phyloP scores from a whole-genome alignment of 331 rosid genomes.

The Phaseolus coccineus region DNA sequence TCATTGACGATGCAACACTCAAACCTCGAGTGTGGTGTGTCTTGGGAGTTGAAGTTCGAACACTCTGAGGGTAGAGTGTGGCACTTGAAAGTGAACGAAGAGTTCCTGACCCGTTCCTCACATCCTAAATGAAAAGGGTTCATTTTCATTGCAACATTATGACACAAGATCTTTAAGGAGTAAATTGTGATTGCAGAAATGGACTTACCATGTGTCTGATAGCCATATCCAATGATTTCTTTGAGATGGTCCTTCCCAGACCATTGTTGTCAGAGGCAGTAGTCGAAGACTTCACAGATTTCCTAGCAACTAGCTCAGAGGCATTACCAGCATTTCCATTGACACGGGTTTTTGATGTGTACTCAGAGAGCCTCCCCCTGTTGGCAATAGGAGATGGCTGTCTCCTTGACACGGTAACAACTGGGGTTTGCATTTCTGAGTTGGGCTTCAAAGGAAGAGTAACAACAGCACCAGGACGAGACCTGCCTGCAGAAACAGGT shows the following conservation, averaged over 20 bases:
- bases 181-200: neutral
- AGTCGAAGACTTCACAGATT: constrained; percentile 64
- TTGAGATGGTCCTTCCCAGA: constrained; percentile 79
- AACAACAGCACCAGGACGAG: constrained; percentile 61
- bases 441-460: constrained; percentile 54
- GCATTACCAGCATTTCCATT: constrained; percentile 46
- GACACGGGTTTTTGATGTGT: constrained; percentile 55
- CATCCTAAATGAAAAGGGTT: constrained; percentile 55
- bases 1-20: constrained; percentile 46
- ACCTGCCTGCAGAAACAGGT: constrained; percentile 84
- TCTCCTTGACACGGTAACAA: constrained; percentile 54
- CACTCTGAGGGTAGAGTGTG: constrained; percentile 81
- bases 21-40: constrained; percentile 54
- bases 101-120: constrained; percentile 63
- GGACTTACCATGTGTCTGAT: constrained; percentile 75
- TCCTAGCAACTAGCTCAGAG: constrained; percentile 55
- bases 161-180: neutral
- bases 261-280: constrained; percentile 60
- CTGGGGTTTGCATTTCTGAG: constrained; percentile 56
- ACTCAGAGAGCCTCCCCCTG: constrained; percentile 71
- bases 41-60: constrained; percentile 61
- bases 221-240: constrained; percentile 86
- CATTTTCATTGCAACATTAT: constrained; percentile 1
- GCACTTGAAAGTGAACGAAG: constrained; percentile 68
- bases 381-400: constrained; percentile 63